Conservation (phyloP, 768 basidiomycete species). For the Sarcodon aspratus region DNA sequence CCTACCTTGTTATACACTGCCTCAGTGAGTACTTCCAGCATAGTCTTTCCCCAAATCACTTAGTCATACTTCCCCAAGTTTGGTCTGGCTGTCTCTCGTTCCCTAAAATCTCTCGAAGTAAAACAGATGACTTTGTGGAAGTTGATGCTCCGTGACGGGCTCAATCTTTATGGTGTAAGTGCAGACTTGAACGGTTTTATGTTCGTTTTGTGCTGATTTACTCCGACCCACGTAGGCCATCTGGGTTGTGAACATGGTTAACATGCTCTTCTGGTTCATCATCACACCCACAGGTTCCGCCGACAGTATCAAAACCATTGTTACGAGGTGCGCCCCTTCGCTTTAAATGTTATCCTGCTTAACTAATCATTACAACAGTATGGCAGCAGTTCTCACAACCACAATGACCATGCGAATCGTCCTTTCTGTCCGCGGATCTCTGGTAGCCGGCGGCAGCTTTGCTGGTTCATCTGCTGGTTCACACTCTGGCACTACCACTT, state of each 20-base stretch:
- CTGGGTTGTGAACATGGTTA: slow-evolving; percentile 71
- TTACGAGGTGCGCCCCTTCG: slow-evolving; percentile 37
- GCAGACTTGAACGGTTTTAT: not conserved
- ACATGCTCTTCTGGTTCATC: slow-evolving; percentile 84
- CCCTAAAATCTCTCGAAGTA: slow-evolving; percentile 40
- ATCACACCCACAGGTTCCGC: slow-evolving; percentile 45
- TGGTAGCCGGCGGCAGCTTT: slow-evolving; percentile 62
- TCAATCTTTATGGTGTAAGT: slow-evolving; percentile 72
- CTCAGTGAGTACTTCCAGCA: slow-evolving; percentile 34
- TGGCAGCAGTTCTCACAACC: slow-evolving; percentile 79
- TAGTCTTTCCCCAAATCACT: not conserved
- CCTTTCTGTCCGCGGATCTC: slow-evolving; percentile 69
- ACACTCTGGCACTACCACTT: slow-evolving; percentile 18
- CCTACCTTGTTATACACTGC: slow-evolving; percentile 63
- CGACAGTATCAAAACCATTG: slow-evolving; percentile 74
- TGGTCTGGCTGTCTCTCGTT: slow-evolving; percentile 48
- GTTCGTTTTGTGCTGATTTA: slow-evolving; percentile 1
- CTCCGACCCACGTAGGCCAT: slow-evolving; percentile 33
- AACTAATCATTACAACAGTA: slow-evolving; percentile 26
- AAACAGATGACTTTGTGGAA: slow-evolving; percentile 66
- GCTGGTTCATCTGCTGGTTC: slow-evolving; percentile 21
- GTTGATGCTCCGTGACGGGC: slow-evolving; percentile 81
- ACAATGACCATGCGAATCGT: slow-evolving; percentile 86
- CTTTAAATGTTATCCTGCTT: not conserved
- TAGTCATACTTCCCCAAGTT: slow-evolving; percentile 24